These are phyloP conservation scores for Brasilioporus rufonigricans DNA, from an alignment of 768 basidiomycete species.

Conservation along the genomic window DNA sequence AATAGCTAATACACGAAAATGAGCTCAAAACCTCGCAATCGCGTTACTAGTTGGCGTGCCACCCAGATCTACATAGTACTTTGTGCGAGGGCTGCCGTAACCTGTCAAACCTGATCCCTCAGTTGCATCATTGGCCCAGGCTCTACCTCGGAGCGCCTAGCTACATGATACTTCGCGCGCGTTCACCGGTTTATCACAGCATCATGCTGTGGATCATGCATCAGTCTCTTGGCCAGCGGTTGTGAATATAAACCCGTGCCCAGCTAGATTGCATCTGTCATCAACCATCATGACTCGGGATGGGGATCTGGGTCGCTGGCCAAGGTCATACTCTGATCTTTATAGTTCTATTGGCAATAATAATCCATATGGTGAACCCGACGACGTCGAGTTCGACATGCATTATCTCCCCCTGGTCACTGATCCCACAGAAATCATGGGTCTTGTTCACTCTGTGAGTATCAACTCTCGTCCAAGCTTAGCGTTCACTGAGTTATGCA, in stretches of 20 bases:
- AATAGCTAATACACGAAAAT: background rate
- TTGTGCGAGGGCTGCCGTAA: constrained; percentile 5
- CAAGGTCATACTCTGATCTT: constrained; percentile 3
- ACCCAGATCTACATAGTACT: background rate
- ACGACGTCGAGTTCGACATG: background rate
- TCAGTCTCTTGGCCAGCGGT: background rate
- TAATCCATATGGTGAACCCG: background rate
- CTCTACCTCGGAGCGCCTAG: background rate
- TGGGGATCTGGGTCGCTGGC: background rate
- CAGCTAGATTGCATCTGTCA: background rate
- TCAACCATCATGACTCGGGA: constrained; percentile 15
- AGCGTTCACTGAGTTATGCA: constrained; percentile 6
- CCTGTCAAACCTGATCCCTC: background rate
- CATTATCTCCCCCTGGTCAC: background rate
- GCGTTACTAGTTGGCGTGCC: constrained; percentile 19
- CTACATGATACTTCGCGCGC: background rate
- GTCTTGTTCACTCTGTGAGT: constrained; percentile 13
- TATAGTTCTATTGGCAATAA: background rate
- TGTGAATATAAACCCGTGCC: constrained; percentile 12
- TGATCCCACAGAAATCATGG: background rate
- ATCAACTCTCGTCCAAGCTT: background rate
- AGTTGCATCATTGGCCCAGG: background rate
- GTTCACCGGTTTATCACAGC: constrained; percentile 16
- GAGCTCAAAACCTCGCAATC: constrained; percentile 17
- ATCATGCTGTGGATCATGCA: constrained; percentile 21